Base-by-base conservation (phyloP, 176 grass and related monocot species). In the Neostapfia colusana region DNA sequence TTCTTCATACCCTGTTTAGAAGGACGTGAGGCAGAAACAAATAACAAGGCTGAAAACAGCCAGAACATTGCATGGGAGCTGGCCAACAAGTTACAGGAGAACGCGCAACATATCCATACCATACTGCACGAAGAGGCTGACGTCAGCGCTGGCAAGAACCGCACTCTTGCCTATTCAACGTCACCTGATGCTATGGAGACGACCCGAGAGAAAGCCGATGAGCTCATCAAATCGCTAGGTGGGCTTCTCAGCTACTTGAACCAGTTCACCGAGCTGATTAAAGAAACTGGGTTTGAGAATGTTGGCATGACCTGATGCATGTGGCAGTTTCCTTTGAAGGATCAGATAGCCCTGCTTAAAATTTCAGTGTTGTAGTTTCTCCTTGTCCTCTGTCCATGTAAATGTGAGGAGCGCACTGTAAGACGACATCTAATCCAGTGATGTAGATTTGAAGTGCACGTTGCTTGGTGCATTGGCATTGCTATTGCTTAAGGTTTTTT, bases 221-320 rank as follows among this genome's bases (percentile, higher is more conserved):
- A 92, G 34, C 83, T 99, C 35, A 90, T 94, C 73, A 88, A 95
- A 69, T 77, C 87, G 0, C 85, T 95, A 2, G 85, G 85, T 44
- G 89, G 79, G 35, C 87, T 99, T 57, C 91, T 88, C 43, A 85
- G 76, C 54, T 86, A 70, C 67, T 28, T 99, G 65, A 86, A 99
- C 63, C 88, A 90, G 6, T 99, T 99, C 64, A 75, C 81, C 0
- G 91, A 99, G 63, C 79, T 95, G 37, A 81, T 99, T 24, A 92
- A 77, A 76, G 86, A 83, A 17, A 84, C 70, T 1, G 85, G 90
- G n/a, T 88, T 85, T 0, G 89, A 90, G 58, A 88, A 83, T 21
- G 77, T 95, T 10, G 68, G 71, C 23, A 78, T 82, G 77, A 91
- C 84, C 67, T 89, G 78, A 84, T 74, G 18, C 27, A 49, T 20